Conservation (phyloP, 2,329 filamentous ascomycete species). For the Penicillium griseofulvum region DNA sequence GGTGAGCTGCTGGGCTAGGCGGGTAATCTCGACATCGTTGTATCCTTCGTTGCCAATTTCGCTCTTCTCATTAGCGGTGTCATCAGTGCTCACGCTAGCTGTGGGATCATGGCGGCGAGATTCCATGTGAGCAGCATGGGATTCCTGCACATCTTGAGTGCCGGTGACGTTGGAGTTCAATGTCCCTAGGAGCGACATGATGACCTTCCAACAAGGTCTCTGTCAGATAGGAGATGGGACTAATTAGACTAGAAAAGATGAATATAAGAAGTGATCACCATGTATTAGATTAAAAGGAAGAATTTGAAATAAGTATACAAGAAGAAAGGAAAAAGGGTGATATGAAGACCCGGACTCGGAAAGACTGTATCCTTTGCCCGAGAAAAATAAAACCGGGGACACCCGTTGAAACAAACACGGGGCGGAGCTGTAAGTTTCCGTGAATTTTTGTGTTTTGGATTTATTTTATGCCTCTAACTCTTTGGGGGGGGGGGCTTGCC, state of each 20-base stretch:
- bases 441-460: not conserved
- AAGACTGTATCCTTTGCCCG: not conserved
- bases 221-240: not conserved
- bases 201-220: slow-evolving; percentile 11
- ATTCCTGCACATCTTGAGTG: not conserved
- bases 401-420: not conserved
- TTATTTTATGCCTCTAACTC: not conserved
- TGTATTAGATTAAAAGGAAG: not conserved
- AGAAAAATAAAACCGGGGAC: not conserved
- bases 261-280: not conserved
- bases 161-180: slow-evolving; percentile 30
- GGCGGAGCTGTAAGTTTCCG: not conserved
- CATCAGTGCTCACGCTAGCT: slow-evolving; percentile 26
- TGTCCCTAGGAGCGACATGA: slow-evolving; percentile 37
- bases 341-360: not conserved
- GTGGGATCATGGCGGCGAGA: slow-evolving; percentile 19
- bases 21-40: slow-evolving; percentile 31
- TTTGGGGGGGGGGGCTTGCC: not conserved
- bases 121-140: slow-evolving; percentile 6
- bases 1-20: slow-evolving; percentile 36
- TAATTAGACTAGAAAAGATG: not conserved
- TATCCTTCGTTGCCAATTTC: slow-evolving; percentile 26
- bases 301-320: not conserved
- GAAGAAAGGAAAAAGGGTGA: not conserved
- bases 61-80: slow-evolving; percentile 26